Percentiles rank a stretch among this genome's conserved stretches.
phyloP scores from a whole-genome alignment of 306 rosid genomes.

The Fagus sylvatica region DNA sequence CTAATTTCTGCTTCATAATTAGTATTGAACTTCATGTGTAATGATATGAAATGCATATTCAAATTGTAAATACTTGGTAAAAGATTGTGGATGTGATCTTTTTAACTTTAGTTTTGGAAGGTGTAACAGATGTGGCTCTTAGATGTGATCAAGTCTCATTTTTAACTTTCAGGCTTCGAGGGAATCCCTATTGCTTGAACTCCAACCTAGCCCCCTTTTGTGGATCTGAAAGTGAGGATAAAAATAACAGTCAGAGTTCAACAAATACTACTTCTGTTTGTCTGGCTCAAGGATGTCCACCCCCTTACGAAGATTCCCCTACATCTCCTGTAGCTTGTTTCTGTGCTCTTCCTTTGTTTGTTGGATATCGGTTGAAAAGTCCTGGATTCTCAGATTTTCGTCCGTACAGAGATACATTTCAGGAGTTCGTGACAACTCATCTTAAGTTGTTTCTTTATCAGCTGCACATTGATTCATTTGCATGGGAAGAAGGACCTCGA shows the following conservation, averaged over 20 bases:
- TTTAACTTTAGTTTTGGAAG: too few species aligned
- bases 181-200: conserved; percentile 75
- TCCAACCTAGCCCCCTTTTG: conserved; percentile 46
- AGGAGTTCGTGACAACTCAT: conserved; percentile 47
- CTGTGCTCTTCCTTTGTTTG: conserved; percentile 66
- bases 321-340: conserved; percentile 44
- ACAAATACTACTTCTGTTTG: conserved; percentile 40
- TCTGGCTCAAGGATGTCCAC: conserved; percentile 53
- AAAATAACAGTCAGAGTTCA: conserved; percentile 12
- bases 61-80: too few species aligned
- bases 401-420: conserved; percentile 45
- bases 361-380: conserved; percentile 82
- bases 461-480: conserved; percentile 46
- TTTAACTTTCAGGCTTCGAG: conserved; percentile 67
- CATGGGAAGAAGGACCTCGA: conserved; percentile 75
- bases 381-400: conserved; percentile 70
- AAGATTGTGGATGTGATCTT: too few species aligned
- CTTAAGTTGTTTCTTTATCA: conserved; percentile 44
- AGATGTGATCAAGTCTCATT: not conserved
- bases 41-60: too few species aligned
- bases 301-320: conserved; percentile 51
- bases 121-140: too few species aligned
- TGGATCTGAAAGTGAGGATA: conserved; percentile 37
- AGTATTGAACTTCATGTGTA: not conserved
- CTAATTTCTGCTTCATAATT: conserved; percentile 10